phyloP scores from a whole-genome alignment of 495 filamentous ascomycete species.

The Platismatia glauca region DNA sequence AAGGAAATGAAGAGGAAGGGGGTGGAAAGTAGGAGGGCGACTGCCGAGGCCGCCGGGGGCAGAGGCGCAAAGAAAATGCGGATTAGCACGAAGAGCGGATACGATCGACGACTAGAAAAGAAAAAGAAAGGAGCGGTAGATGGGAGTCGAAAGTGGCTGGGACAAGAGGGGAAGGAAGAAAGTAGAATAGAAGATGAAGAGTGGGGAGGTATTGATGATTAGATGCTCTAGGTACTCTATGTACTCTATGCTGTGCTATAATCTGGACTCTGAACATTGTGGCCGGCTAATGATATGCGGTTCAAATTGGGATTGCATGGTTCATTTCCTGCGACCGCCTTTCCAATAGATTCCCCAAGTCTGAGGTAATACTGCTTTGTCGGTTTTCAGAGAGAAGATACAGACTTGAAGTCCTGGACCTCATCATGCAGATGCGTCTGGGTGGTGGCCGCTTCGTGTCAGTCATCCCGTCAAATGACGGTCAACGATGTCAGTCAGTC shows the following conservation, averaged over 20 bases:
- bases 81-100: constrained; percentile 91
- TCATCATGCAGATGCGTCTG: not conserved
- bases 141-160: constrained; percentile 58
- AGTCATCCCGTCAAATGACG: too few relatives aligned
- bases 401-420: not conserved
- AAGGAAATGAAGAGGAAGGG: constrained; percentile 73
- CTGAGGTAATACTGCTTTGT: not conserved
- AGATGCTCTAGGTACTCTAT: not conserved
- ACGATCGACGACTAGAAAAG: constrained; percentile 69
- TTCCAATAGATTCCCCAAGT: not conserved
- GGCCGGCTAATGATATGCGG: too few relatives aligned
- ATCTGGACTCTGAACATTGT: not conserved
- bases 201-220: constrained; percentile 56
- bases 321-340: not conserved
- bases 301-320: too few relatives aligned
- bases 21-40: constrained; percentile 61
- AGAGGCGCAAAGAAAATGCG: constrained; percentile 40
- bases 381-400: not conserved
- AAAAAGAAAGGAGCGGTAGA: constrained; percentile 63
- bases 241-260: not conserved
- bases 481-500: too few relatives aligned
- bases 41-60: constrained; percentile 35
- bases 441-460: too few relatives aligned
- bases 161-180: constrained; percentile 28
- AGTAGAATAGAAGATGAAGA: constrained; percentile 40